phyloP scores from a whole-genome alignment of 495 filamentous ascomycete species.

The Penicillium lagena region DNA sequence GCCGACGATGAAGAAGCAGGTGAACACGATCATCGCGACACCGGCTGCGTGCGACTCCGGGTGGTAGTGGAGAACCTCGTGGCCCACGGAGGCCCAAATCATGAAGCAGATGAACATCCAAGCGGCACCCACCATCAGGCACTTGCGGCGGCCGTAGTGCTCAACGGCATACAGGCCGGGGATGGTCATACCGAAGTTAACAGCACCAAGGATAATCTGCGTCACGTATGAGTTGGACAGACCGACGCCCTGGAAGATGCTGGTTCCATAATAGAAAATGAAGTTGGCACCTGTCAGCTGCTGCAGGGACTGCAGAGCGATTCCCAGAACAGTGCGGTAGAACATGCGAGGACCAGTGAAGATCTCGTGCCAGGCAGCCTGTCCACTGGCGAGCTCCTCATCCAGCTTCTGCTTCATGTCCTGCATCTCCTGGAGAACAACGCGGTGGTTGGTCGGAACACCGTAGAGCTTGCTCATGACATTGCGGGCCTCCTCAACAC shows the following conservation, averaged over 20 bases:
- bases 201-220: conserved; percentile 65
- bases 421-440: conserved; percentile 62
- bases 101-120: conserved; percentile 70
- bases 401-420: conserved; percentile 59
- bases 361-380: conserved; percentile 55
- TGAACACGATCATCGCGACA: conserved; percentile 68
- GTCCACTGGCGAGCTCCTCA: conserved; percentile 49
- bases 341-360: conserved; percentile 68
- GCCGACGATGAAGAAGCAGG: conserved; percentile 61
- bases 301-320: conserved; percentile 65
- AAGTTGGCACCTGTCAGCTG: conserved; percentile 73
- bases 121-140: conserved; percentile 57
- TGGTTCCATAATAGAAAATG: conserved; percentile 78
- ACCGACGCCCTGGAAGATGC: conserved; percentile 63
- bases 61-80: conserved; percentile 50
- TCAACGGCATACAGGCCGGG: conserved; percentile 69
- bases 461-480: conserved; percentile 70
- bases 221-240: conserved; percentile 63
- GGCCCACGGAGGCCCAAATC: conserved; percentile 67
- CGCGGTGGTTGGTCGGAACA: conserved; percentile 53
- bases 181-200: conserved; percentile 70
- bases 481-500: conserved; percentile 55
- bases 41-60: conserved; percentile 54
- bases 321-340: conserved; percentile 63
- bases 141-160: conserved; percentile 60